Evolutionary conservation across 768 basidiomycete genomes (phyloP).

Genomic region (Rhodotorula toruloides): DNA sequence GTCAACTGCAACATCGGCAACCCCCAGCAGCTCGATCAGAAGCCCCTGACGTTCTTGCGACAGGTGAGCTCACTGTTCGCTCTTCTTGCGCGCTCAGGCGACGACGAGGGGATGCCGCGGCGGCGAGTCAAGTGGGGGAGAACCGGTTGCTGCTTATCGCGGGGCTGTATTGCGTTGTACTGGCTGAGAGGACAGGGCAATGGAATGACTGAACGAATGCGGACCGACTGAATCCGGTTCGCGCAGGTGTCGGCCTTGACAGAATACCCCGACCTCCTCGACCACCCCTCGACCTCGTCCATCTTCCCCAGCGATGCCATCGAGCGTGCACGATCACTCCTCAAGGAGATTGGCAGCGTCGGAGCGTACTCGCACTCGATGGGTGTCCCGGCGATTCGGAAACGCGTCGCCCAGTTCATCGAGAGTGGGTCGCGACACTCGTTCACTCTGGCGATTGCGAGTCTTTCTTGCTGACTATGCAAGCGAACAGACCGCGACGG

Average conservation of each 20-base stretch:
- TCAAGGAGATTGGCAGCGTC: conserved; percentile 77
- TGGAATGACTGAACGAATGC: background rate
- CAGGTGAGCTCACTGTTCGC: conserved; percentile 58
- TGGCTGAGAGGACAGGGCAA: no score
- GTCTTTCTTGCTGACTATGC: conserved; percentile 2
- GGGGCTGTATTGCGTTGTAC: background rate
- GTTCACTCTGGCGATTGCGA: background rate
- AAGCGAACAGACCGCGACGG: conserved; percentile 72
- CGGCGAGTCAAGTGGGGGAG: background rate
- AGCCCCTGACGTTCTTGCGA: conserved; percentile 81
- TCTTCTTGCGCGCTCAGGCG: conserved; percentile 18
- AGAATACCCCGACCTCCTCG: conserved; percentile 81
- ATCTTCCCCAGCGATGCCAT: conserved; percentile 82
- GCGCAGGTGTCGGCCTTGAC: conserved; percentile 76
- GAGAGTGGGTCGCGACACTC: conserved; percentile 54
- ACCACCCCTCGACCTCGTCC: conserved; percentile 59
- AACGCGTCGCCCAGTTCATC: conserved; percentile 84
- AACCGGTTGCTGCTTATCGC: background rate
- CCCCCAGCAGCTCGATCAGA: conserved; percentile 92
- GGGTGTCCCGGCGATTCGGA: conserved; percentile 80
- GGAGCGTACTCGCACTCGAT: conserved; percentile 96
- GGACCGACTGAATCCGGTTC: background rate
- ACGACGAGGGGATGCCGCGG: background rate
- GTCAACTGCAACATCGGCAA: conserved; percentile 97
- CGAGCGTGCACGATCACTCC: conserved; percentile 72